A percentile compares a stretch with the other conserved stretches of the same genome.
Conservation (phyloP, 345 rosid species). For the Corchorus olitorius region DNA sequence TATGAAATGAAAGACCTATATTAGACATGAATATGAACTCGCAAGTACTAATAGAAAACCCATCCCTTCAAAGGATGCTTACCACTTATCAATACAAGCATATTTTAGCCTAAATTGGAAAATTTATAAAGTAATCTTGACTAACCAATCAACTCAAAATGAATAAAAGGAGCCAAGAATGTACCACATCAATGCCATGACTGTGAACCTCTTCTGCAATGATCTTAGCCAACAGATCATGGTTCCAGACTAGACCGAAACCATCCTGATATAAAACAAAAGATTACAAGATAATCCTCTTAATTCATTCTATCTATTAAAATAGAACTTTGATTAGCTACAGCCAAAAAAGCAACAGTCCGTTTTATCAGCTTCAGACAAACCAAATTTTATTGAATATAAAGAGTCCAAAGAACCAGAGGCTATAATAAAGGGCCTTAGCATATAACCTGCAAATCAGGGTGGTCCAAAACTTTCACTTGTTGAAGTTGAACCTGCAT, state of each 20-base stretch:
- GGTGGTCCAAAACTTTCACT: slow-evolving; percentile 68
- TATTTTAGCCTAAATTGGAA: not conserved
- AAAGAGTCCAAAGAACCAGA: not conserved
- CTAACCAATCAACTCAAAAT: slow-evolving; percentile 2
- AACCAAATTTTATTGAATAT: not conserved
- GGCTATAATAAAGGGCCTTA: not conserved
- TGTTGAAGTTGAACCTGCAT: slow-evolving; percentile 61
- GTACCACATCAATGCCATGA: slow-evolving; percentile 56
- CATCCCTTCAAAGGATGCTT: not conserved
- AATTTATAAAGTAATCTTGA: not conserved
- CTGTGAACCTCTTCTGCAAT: slow-evolving; percentile 61
- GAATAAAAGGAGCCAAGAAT: slow-evolving; percentile 19
- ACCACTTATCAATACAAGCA: slow-evolving; percentile 1
- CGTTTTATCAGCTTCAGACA: not conserved
- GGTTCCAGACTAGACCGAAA: slow-evolving; percentile 74
- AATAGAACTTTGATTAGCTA: not conserved
- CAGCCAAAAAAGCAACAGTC: not conserved
- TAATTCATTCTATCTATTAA: not conserved
- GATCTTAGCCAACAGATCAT: slow-evolving; percentile 51
- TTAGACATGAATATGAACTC: not conserved
- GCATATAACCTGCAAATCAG: slow-evolving; percentile 60
- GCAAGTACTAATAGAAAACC: slow-evolving; percentile 5
- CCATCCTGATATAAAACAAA: slow-evolving; percentile 67
- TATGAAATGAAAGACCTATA: not conserved
- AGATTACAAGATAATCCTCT: slow-evolving; percentile 5